These are phyloP conservation scores for Aureobasidium musti DNA, from an alignment of 2,329 filamentous ascomycete species.

Conservation along the genomic window DNA sequence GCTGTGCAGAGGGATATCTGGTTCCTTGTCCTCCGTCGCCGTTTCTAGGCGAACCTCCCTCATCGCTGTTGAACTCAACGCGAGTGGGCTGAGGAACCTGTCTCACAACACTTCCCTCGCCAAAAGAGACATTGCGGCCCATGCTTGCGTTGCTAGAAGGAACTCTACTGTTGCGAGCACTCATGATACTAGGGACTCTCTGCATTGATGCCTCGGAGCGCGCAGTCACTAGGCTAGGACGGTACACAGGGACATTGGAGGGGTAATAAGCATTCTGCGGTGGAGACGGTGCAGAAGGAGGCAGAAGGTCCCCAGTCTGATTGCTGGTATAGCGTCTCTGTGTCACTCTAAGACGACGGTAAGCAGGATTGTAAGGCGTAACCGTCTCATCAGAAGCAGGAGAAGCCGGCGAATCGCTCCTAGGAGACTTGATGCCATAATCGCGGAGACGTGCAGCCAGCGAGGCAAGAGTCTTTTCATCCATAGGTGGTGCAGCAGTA, in stretches of 20 bases:
- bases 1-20: background rate
- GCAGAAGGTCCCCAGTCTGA: background rate
- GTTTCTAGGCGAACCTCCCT: too few relatives aligned
- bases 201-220: background rate
- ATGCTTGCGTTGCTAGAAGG: background rate
- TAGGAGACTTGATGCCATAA: background rate
- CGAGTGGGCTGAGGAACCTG: background rate
- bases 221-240: background rate
- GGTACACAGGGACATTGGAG: background rate
- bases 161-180: background rate
- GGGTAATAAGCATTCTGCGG: background rate
- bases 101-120: background rate
- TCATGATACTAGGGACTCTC: background rate
- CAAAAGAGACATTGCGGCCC: background rate
- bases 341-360: background rate
- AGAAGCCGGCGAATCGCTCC: background rate
- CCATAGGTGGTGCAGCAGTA: background rate
- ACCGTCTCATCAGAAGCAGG: background rate
- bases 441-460: background rate
- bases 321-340: background rate
- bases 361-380: background rate
- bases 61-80: background rate
- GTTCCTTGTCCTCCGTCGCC: background rate
- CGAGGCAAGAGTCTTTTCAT: background rate
- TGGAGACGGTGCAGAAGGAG: constrained; percentile 3